Percentiles rank a stretch among this genome's conserved stretches.
These are phyloP conservation scores for Candida insectalens DNA, from an alignment of 805 yeast genomes.

Conservation along the genomic window DNA sequence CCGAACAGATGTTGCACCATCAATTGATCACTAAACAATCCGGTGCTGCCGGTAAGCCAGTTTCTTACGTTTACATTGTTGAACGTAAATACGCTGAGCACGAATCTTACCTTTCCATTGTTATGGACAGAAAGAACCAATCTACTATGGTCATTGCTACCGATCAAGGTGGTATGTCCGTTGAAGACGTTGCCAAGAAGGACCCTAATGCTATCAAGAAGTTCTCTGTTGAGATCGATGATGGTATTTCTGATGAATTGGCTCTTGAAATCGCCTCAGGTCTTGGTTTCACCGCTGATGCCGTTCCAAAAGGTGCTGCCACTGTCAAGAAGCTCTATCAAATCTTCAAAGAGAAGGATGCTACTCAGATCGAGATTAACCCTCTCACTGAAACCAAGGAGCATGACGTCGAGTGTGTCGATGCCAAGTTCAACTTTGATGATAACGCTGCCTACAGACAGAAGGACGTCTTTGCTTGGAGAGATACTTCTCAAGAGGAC, in stretches of 20 bases:
- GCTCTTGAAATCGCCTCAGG: constrained; percentile 71
- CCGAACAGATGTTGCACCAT: constrained; percentile 84
- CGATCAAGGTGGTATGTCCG: constrained; percentile 99
- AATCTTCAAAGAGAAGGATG: constrained; percentile 85
- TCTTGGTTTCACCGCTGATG: constrained; percentile 72
- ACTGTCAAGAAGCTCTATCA: constrained; percentile 80
- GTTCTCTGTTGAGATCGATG: constrained; percentile 65
- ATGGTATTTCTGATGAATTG: constrained; percentile 70
- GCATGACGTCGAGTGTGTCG: constrained; percentile 92
- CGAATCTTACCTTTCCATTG: constrained; percentile 91
- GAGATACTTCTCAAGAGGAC: constrained; percentile 96
- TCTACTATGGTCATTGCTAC: constrained; percentile 92
- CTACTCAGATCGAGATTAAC: constrained; percentile 97
- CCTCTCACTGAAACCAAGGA: constrained; percentile 92
- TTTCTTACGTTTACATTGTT: constrained; percentile 91
- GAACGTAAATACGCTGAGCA: constrained; percentile 90
- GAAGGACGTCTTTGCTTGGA: constrained; percentile 89
- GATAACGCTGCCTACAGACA: constrained; percentile 95
- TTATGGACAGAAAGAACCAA: constrained; percentile 89
- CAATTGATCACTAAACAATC: constrained; percentile 96
- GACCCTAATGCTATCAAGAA: constrained; percentile 89
- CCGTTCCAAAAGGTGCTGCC: constrained; percentile 79
- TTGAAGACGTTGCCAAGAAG: constrained; percentile 93
- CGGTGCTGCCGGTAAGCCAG: constrained; percentile 94
- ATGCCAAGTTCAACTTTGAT: constrained; percentile 97